These are phyloP conservation scores for Henningerozyma blattae DNA, from an alignment of 805 yeast genomes.

Conservation along the genomic window DNA sequence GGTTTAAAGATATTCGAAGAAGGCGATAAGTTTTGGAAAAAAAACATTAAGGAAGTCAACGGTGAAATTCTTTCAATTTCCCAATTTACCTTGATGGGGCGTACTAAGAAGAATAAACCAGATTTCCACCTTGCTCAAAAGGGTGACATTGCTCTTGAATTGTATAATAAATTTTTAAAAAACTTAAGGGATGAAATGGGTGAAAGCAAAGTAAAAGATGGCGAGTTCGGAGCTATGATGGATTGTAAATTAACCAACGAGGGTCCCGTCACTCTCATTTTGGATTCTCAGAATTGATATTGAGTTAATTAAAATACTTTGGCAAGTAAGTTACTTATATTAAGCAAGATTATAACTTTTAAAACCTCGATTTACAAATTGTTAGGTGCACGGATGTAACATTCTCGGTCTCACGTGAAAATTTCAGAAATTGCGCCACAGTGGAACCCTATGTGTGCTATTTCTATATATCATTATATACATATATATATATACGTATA, in stretches of 20 bases:
- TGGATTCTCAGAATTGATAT: conserved; percentile 52
- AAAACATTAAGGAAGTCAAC: conserved; percentile 45
- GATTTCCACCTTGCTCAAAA: conserved; percentile 89
- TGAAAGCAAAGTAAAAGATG: conserved; percentile 63
- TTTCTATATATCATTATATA: too few relatives aligned
- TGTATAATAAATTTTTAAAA: conserved; percentile 38
- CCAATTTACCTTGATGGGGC: conserved; percentile 84
- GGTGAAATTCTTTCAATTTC: conserved; percentile 80
- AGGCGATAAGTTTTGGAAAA: conserved; percentile 66
- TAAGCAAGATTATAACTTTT: too few relatives aligned
- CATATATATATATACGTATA: too few relatives aligned
- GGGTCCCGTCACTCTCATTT: conserved; percentile 83
- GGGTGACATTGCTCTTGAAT: conserved; percentile 40
- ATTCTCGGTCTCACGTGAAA: too few relatives aligned
- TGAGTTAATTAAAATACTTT: too few relatives aligned
- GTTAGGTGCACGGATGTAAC: too few relatives aligned
- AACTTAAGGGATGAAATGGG: conserved; percentile 42
- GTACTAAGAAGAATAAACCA: conserved; percentile 85
- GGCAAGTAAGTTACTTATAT: too few relatives aligned
- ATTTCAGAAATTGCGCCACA: too few relatives aligned
- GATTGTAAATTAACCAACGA: conserved; percentile 80
- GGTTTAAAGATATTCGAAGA: conserved; percentile 66
- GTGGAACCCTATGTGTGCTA: too few relatives aligned
- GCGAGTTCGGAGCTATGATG: conserved; percentile 96
- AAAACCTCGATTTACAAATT: too few relatives aligned